Evolutionary conservation across 2,329 filamentous ascomycete species (phyloP).

Genomic region (Pestalotiopsis fici): DNA sequence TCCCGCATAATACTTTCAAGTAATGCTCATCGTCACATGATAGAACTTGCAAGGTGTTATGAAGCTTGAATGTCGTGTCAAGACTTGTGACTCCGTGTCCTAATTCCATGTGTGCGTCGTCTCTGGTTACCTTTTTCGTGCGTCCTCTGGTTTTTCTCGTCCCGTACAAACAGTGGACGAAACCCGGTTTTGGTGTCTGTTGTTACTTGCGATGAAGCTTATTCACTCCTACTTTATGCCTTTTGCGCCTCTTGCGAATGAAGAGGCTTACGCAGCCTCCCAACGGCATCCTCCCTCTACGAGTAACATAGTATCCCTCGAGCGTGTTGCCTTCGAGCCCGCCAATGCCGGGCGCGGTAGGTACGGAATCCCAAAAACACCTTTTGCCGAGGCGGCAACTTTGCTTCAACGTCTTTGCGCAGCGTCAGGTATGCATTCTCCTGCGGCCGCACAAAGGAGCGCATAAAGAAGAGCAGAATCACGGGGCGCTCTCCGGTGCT

Average conservation of each 20-base stretch:
- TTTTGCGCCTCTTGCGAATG: neutral
- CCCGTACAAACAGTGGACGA: too few relatives aligned
- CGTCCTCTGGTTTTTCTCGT: too few relatives aligned
- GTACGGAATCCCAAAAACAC: constrained; percentile 16
- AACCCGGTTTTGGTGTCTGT: too few relatives aligned
- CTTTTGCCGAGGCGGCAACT: constrained; percentile 23
- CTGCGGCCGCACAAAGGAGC: constrained; percentile 27
- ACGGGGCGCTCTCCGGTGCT: neutral
- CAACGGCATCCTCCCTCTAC: neutral
- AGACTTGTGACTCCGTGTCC: too few relatives aligned
- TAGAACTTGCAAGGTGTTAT: too few relatives aligned
- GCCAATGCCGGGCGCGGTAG: neutral
- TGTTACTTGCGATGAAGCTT: too few relatives aligned
- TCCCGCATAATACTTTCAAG: too few relatives aligned
- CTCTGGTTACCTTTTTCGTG: too few relatives aligned
- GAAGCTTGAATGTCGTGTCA: too few relatives aligned
- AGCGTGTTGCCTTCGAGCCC: neutral
- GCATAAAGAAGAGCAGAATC: constrained; percentile 26
- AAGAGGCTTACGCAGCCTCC: neutral
- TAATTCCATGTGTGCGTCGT: too few relatives aligned
- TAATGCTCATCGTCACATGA: too few relatives aligned
- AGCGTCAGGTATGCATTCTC: constrained; percentile 29
- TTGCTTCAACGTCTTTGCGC: constrained; percentile 25
- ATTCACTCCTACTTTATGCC: too few relatives aligned
- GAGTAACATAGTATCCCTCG: neutral